Percentiles rank a stretch among this genome's conserved stretches.
phyloP scores from a whole-genome alignment of 805 yeast species.

The Hyphopichia homilentoma region DNA sequence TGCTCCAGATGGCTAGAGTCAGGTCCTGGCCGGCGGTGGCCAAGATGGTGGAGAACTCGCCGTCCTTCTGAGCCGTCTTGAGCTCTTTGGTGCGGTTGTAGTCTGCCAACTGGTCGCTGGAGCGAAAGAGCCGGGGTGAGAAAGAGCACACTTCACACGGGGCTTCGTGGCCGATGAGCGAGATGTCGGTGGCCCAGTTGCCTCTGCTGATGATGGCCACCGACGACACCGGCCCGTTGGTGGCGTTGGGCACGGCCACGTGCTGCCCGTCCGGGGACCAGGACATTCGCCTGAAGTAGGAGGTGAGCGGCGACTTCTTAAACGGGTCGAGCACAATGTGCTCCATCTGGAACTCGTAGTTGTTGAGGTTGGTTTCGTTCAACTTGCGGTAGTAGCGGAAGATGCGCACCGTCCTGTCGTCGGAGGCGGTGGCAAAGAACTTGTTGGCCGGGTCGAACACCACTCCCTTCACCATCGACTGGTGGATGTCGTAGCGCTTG shows the following conservation, averaged over 20 bases:
- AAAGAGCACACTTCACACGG: slow-evolving; percentile 81
- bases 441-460: slow-evolving; percentile 98
- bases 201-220: slow-evolving; percentile 74
- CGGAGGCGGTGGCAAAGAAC: slow-evolving; percentile 95
- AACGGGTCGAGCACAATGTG: slow-evolving; percentile 82
- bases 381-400: slow-evolving; percentile 72
- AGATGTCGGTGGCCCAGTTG: slow-evolving; percentile 71
- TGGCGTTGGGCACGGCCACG: slow-evolving; percentile 81
- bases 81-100: slow-evolving; percentile 14
- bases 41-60: slow-evolving; percentile 64
- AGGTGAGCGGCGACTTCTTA: slow-evolving; percentile 82
- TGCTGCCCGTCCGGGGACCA: slow-evolving; percentile 93
- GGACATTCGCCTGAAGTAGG: slow-evolving; percentile 81
- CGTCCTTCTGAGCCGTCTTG: slow-evolving; percentile 27
- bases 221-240: slow-evolving; percentile 76
- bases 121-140: slow-evolving; percentile 63
- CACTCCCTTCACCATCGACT: slow-evolving; percentile 92
- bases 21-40: slow-evolving; percentile 97
- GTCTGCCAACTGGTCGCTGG: slow-evolving; percentile 10
- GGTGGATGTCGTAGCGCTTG: slow-evolving; percentile 87
- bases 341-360: slow-evolving; percentile 82
- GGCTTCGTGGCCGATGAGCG: slow-evolving; percentile 77
- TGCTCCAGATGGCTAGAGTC: slow-evolving; percentile 84
- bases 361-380: slow-evolving; percentile 48
- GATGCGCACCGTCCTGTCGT: slow-evolving; percentile 86